These are phyloP conservation scores for Monilinia fructigena DNA, from an alignment of 2,329 filamentous ascomycete species.

Conservation along the genomic window DNA sequence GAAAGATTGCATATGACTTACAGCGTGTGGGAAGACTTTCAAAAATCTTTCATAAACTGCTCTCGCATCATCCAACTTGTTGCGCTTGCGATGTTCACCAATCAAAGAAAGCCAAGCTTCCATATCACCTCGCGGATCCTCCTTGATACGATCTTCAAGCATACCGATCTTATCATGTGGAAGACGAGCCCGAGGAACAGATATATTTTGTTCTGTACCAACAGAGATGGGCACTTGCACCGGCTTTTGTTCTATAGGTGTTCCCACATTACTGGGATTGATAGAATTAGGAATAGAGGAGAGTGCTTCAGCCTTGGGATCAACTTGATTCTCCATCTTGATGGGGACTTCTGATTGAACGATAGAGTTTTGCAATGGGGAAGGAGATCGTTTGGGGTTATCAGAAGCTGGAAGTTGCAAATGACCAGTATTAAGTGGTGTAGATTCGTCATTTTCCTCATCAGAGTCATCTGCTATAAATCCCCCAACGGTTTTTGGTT, in stretches of 20 bases:
- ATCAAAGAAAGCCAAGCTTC: conserved; percentile 90
- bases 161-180: conserved; percentile 41
- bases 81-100: conserved; percentile 75
- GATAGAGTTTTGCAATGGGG: conserved; percentile 38
- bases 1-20: conserved; percentile 53
- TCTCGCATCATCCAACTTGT: conserved; percentile 78
- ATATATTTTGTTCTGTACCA: conserved; percentile 29
- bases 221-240: conserved; percentile 34
- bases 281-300: conserved; percentile 34
- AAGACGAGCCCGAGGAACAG: conserved; percentile 40
- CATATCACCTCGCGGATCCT: conserved; percentile 89
- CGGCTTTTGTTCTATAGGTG: conserved; percentile 33
- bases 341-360: conserved; percentile 34
- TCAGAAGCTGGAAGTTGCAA: conserved; percentile 34
- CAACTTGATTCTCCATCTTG: conserved; percentile 37
- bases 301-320: conserved; percentile 31
- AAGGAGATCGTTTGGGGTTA: conserved; percentile 36
- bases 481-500: conserved; percentile 40
- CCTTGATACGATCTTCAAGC: conserved; percentile 85
- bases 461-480: conserved; percentile 42
- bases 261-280: conserved; percentile 31
- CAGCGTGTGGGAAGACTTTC: conserved; percentile 82
- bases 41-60: conserved; percentile 83
- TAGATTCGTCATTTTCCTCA: conserved; percentile 39
- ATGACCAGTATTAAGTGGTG: conserved; percentile 31